Base-by-base conservation (phyloP, 805 yeast genomes). In the Diddensiella transvaalensis region DNA sequence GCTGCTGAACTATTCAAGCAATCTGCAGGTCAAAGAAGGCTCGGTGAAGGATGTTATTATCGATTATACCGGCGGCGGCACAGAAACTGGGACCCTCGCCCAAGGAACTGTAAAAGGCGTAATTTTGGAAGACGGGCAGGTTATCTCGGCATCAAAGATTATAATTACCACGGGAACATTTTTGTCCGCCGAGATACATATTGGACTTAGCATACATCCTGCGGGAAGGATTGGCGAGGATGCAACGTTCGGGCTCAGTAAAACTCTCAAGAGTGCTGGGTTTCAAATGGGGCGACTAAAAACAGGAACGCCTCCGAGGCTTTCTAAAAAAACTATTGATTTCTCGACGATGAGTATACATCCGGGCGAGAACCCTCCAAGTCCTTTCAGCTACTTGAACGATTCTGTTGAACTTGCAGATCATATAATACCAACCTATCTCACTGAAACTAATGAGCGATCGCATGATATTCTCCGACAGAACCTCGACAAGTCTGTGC, bases 81-180 rank as follows among this genome's bases (percentile, higher is more conserved):
- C 36, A 11, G 15, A 8, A 8, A 26, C 13, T 8, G 46, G 26
- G 13, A 6, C n/a, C 22, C 29, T 36, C 10, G 50, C 54, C 4
- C 47, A 46, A 1, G 82, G 82, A 1, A 57, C 57, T 0, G 76
- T 90, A 0, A 68, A 66, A 42, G 99, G 99, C 10, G 84, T 88
- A 1, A 71, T 91, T 1, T 65, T 91, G 30, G 83, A 75, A 4
- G 78, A 80, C 58, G 96, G 95, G 0, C 61, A 67, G 4, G 61
- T 87, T 0, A 55, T 89, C 5, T 73, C 70, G 23, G 77, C 90
- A 40, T 68, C 75, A 0, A 78, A 78, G 51, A 91, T 93, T 4
- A 88, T 93, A 4, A 80, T 93, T 17, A 88, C 98, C 0, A 93
- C 99, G 0, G 99, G 99, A 0, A 93, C 99, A 0, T 93, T 93